Evolutionary conservation across 2,329 filamentous ascomycete species (phyloP).

Genomic region (Trichoderma arundinaceum): DNA sequence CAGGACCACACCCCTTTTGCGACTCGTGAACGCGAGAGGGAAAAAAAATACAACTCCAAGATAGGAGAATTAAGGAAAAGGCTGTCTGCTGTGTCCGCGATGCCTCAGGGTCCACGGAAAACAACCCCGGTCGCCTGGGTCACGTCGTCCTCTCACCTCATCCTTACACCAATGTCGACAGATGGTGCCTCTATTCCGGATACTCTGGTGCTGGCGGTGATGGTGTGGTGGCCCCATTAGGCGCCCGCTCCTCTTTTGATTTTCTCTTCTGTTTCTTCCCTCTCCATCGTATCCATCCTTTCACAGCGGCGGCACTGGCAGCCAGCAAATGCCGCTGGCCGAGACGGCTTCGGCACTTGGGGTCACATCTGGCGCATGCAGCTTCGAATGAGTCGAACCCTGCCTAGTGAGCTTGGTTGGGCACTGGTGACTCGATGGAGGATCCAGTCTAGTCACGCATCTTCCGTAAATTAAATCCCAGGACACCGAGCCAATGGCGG

Average conservation of each 20-base stretch:
- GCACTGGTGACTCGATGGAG: slow-evolving; percentile 26
- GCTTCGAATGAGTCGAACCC: slow-evolving; percentile 28
- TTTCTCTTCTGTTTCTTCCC: neutral
- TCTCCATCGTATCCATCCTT: neutral
- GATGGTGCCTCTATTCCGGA: neutral
- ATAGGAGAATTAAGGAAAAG: neutral
- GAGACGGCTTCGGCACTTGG: slow-evolving; percentile 26
- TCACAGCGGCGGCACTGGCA: neutral
- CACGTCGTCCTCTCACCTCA: slow-evolving; percentile 24
- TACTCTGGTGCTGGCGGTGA: slow-evolving; percentile 7
- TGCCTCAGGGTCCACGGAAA: slow-evolving; percentile 6
- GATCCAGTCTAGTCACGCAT: slow-evolving; percentile 25
- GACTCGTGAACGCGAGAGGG: neutral
- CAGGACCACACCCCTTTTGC: neutral
- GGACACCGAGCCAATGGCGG: slow-evolving; percentile 25
- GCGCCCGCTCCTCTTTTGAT: neutral
- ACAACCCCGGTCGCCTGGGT: slow-evolving; percentile 11
- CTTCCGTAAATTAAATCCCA: slow-evolving; percentile 19
- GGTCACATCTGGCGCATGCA: slow-evolving; percentile 26
- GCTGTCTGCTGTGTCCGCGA: neutral
- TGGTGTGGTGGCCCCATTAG: slow-evolving; percentile 26
- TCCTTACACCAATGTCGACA: slow-evolving; percentile 27
- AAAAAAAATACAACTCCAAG: neutral
- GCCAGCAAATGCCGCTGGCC: slow-evolving; percentile 21
- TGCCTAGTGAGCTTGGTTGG: slow-evolving; percentile 24